Evolutionary conservation across 2,329 filamentous ascomycete genomes (phyloP), one percentile per base, ranked within the genome.

Genomic region (Colletotrichum sp.): DNA sequence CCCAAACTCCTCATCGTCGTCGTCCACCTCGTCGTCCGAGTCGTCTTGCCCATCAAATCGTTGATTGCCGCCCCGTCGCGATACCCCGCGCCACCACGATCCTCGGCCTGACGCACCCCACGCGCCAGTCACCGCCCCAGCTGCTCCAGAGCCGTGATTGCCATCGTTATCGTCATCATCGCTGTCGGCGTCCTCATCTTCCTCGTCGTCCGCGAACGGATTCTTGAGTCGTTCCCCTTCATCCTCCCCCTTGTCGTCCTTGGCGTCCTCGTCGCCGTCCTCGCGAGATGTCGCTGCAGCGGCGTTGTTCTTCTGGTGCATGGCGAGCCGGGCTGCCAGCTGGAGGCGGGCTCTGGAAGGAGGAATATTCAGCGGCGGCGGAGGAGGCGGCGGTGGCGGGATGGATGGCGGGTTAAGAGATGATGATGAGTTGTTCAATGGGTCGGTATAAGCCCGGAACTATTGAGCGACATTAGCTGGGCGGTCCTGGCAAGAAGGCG

Each of bases 321-420:
- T 91, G 3, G 95, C 92, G 81, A 99, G 89, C 15, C 96, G 92
- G 15, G 95, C 95, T n/a, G 96, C 96, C n/a, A 99, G 91, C 84
- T 98, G 95, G 71, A 95, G 90, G 67, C 96, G 92, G 9, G 96
- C 96, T 68, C 96, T 92, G 9, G 95, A 98, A 3, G 96, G 96
- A 1, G 95, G 93, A 44, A 96, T 93, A 83, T 96, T 97, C 81
- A 98, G 88, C 15, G 96, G 95, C 36, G 95, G 93, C 26, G 92
- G 94, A n/a, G 94, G 93, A 1, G 92, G 90, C 3, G 89, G 90
- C 4, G 91, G 91, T 8, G 91, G 90, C 4, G 85, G 90, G 64
- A 92, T 89, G 15, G 90, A 91, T 3, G 90, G 92, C 63, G 90
- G 91, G 73, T 89, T 88, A 79, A 91, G 84, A 28, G 89, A 88